Base-by-base conservation (phyloP, 202 grass and related monocot genomes). In the Panicum virgatum region DNA sequence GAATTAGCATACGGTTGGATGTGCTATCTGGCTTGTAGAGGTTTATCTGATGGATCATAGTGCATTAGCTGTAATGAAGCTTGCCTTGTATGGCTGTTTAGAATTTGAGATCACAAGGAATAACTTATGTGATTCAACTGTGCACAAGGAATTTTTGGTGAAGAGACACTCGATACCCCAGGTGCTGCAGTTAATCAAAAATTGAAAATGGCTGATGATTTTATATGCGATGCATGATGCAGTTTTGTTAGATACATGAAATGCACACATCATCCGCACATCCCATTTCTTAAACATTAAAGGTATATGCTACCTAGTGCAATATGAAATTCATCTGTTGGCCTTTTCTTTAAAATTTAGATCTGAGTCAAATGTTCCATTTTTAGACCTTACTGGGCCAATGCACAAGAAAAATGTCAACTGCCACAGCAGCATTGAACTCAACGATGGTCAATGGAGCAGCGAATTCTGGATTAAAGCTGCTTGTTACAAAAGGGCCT, bases 401-500 rank as follows among this genome's bases (percentile, higher is more conserved):
- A 34, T 86, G 85, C 66, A 87, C 90, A 68, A 79, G 91, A 54
- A 93, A 79, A 84, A 92, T 91, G 90, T 91, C 80, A 9, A 91
- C 89, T 40, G 60, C 86, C 2, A 61, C 58, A 16, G 76, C 90
- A 69, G 39, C 92, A n/a, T 52, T 90, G 77, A 90, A 92, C 72
- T 83, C 89, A 23, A 62, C 23, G 2, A 67, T 20, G 36, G 54
- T 42, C 26, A 83, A 68, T 69, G 60, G 74, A 63, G 40, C 84
- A 18, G 80, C 85, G 42, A 92, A 86, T 90, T 88, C 90, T 82
- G 96, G 91, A 60, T 12, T 93, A 22, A 96, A 86, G 83, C 58
- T 93, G 65, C 92, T 98, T 6, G 89, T 98, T 67, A 89, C 85
- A 0, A 91, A 93, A 82, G 92, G 96, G 52, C 77, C 87, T 65